Conservation (phyloP, 495 filamentous ascomycete genomes). For the Daldinia childiae region DNA sequence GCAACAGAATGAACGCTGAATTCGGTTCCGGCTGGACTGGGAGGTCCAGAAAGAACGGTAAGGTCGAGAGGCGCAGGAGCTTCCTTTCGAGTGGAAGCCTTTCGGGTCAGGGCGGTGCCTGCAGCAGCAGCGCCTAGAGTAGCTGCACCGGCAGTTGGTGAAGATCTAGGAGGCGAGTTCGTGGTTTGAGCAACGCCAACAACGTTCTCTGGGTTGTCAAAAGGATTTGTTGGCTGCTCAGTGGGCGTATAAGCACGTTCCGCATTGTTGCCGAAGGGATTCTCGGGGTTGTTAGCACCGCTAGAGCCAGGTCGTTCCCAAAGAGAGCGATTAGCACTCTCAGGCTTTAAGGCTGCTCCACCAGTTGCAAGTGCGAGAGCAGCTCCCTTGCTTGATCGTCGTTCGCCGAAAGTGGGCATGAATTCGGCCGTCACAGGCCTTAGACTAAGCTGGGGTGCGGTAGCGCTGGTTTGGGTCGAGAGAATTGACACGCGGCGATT, state of each 20-base stretch:
- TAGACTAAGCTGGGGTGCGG: conserved; percentile 80
- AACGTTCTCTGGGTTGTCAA: conserved; percentile 47
- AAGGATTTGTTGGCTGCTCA: conserved; percentile 52
- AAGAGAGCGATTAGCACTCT: conserved; percentile 31
- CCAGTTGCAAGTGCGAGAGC: conserved; percentile 55
- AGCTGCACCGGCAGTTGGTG: conserved; percentile 29
- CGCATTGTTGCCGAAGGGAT: conserved; percentile 62
- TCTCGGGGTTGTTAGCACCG: conserved; percentile 56
- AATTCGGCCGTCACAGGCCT: conserved; percentile 91
- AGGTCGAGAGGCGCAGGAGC: conserved; percentile 59
- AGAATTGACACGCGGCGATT: conserved; percentile 40
- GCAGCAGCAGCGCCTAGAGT: conserved; percentile 44
- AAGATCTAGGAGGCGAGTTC: conserved; percentile 42
- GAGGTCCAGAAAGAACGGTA: conserved; percentile 56
- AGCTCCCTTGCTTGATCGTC: conserved; percentile 60
- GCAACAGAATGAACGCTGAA: conserved; percentile 64
- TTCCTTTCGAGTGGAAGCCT: conserved; percentile 58
- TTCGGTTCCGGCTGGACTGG: conserved; percentile 69
- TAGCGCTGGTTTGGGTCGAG: conserved; percentile 50
- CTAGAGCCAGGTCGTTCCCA: conserved; percentile 56
- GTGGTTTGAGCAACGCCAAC: conserved; percentile 48
- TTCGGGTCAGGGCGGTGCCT: conserved; percentile 50
- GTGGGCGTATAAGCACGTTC: conserved; percentile 50
- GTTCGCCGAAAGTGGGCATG: conserved; percentile 69
- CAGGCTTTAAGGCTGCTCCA: conserved; percentile 45